Percentiles rank a stretch among this genome's conserved stretches.
These are phyloP conservation scores for Guadua angustifolia DNA, from an alignment of 176 grass and related monocot genomes.

Conservation along the genomic window DNA sequence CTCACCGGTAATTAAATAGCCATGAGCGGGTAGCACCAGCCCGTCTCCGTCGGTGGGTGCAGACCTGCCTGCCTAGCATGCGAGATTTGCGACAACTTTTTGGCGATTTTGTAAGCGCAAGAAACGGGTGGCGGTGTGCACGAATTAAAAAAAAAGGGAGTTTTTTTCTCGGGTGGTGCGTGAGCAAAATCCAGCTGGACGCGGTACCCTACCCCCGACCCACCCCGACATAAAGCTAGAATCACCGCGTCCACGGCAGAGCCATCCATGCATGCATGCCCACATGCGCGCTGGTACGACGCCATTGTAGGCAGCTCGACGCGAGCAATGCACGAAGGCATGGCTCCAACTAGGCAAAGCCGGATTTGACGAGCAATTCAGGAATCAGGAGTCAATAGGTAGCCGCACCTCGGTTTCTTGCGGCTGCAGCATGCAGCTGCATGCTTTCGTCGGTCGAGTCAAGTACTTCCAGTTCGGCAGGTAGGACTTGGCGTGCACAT, in stretches of 20 bases:
- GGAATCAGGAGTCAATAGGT: too few relatives aligned
- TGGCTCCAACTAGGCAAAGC: too few relatives aligned
- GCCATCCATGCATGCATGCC: too few relatives aligned
- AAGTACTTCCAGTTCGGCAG: background rate
- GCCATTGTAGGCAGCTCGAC: background rate
- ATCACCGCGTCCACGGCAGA: slow-evolving; percentile 5
- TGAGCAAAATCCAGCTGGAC: background rate
- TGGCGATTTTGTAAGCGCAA: background rate
- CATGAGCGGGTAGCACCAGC: background rate
- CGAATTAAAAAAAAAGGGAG: background rate
- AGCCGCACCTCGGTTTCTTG: background rate
- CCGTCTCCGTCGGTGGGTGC: background rate
- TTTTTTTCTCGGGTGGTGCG: background rate
- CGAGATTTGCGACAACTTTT: background rate
- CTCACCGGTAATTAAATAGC: background rate
- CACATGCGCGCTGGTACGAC: background rate
- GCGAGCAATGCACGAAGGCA: too few relatives aligned
- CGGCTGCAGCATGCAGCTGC: background rate
- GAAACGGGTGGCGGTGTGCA: background rate
- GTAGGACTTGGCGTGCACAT: background rate
- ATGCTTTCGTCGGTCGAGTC: background rate
- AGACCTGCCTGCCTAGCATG: background rate
- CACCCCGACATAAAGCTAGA: slow-evolving; percentile 14
- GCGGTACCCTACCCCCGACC: too few relatives aligned
- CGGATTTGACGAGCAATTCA: too few relatives aligned